These are phyloP conservation scores for Rhizopogon vesiculosus DNA, from an alignment of 768 basidiomycete genomes.

Conservation along the genomic window DNA sequence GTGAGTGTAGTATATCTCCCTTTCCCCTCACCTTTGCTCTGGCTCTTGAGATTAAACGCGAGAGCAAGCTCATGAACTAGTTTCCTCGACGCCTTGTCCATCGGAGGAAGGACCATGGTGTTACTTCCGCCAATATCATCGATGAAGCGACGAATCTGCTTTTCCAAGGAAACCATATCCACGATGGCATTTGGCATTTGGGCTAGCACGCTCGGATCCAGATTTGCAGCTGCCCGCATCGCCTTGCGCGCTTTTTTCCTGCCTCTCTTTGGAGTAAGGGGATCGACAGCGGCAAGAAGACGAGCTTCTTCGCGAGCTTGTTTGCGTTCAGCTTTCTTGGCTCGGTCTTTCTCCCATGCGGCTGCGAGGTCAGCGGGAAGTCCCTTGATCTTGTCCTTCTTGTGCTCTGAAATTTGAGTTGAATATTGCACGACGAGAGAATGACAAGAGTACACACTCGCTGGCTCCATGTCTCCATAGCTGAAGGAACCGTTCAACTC, in stretches of 20 bases:
- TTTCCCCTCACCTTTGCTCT: conserved; percentile 68
- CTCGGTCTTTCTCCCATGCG: conserved; percentile 80
- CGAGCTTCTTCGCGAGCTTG: conserved; percentile 53
- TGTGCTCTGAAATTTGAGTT: conserved; percentile 20
- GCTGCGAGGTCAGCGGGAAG: conserved; percentile 54
- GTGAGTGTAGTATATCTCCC: conserved; percentile 71
- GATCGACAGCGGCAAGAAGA: conserved; percentile 56
- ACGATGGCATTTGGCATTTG: conserved; percentile 48
- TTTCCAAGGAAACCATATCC: conserved; percentile 63
- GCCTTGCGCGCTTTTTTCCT: conserved; percentile 68
- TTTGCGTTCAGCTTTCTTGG: conserved; percentile 78
- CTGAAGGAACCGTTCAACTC: conserved; percentile 21
- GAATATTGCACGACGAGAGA: not conserved
- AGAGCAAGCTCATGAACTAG: conserved; percentile 75
- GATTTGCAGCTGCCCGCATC: conserved; percentile 50
- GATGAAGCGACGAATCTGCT: conserved; percentile 69
- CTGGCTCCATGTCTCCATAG: conserved; percentile 31
- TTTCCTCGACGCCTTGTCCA: conserved; percentile 67
- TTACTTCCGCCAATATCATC: conserved; percentile 42
- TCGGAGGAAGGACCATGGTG: conserved; percentile 72
- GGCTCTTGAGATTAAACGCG: conserved; percentile 73
- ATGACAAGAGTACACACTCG: conserved; percentile 39
- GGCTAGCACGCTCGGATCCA: conserved; percentile 34
- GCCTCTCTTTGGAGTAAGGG: conserved; percentile 54
- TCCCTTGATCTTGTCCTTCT: conserved; percentile 45